Conservation (phyloP, 1,284 basidiomycete genomes). For the Xanthoconium separans region DNA sequence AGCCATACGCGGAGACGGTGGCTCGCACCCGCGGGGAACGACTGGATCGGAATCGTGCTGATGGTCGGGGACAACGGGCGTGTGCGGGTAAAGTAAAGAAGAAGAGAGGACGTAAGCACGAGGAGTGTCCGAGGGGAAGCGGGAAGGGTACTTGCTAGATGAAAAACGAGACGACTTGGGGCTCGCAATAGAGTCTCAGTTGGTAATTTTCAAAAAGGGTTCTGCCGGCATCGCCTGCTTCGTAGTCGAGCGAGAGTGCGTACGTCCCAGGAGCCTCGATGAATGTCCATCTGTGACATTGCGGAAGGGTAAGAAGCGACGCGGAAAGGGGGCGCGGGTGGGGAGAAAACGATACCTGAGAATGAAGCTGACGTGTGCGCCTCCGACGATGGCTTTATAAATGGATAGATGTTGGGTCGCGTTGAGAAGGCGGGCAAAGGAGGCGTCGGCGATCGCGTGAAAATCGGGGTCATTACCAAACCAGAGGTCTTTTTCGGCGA, state of each 20-base stretch:
- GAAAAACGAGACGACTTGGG: slow-evolving; percentile 48
- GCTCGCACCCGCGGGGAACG: slow-evolving; percentile 50
- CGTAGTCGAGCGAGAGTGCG: slow-evolving; percentile 56
- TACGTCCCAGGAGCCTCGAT: slow-evolving; percentile 41
- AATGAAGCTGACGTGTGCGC: slow-evolving; percentile 50
- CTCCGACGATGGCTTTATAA: slow-evolving; percentile 53
- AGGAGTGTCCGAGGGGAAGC: background rate
- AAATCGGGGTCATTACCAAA: slow-evolving; percentile 61
- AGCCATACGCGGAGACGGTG: slow-evolving; percentile 62
- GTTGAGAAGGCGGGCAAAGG: slow-evolving; percentile 46
- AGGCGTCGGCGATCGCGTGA: slow-evolving; percentile 49
- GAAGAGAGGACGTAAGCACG: background rate
- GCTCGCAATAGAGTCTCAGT: slow-evolving; percentile 47
- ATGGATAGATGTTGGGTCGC: slow-evolving; percentile 42
- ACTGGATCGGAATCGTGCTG: slow-evolving; percentile 52
- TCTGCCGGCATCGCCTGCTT: slow-evolving; percentile 54
- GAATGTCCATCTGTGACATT: slow-evolving; percentile 41
- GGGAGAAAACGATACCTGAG: slow-evolving; percentile 38
- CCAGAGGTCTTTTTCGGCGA: slow-evolving; percentile 59
- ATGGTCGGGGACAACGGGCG: background rate
- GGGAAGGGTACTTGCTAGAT: slow-evolving; percentile 48
- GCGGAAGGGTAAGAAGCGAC: background rate
- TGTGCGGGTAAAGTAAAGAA: too few relatives aligned
- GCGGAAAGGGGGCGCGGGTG: too few relatives aligned
- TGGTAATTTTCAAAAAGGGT: slow-evolving; percentile 47